Evolutionary conservation across 306 rosid species (phyloP), one percentile per base, ranked within the genome.

Genomic region (Bauhinia variegata): DNA sequence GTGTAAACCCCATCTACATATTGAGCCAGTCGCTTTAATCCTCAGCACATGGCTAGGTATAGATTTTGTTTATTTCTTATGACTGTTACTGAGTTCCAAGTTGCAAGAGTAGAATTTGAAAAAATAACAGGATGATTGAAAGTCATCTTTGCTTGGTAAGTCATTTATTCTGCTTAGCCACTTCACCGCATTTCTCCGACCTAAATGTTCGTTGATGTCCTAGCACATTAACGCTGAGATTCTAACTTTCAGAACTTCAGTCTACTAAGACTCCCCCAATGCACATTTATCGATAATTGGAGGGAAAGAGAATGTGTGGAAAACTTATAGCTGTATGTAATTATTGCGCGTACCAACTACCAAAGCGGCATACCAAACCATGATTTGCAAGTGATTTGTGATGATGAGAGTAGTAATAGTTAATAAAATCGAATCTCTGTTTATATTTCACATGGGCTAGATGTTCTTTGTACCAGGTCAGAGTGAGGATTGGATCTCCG

Each of bases 401-500:
- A 5, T 54, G 28, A 38, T 56, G 51, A 48, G 66, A 48, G 66
- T 48, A 14, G 18, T 14, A 23, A 23, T 8, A 30, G 5, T 67
- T 60, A 39, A 16, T 59, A 38, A 18, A 59, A 48, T 14, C 17
- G 7, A 39, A 0, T 37, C 8, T 18, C 0, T 37, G 48, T 32
- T 39, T 72, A 31, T 56, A 31, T 48, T 77, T 47, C 18, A 60
- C 32, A 5, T 65, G 39, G 15, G 4, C 48, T 63, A 49, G 52
- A 52, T 60, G 50, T 73, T 7, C 69, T 42, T 58, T 64, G 51
- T 36, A 38, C 70, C 84, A 90, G 99, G 87, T 95, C 31, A 82
- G 95, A 44, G 87, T 88, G 76, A 86, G 97, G 82, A 81, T 95
- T 56, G 99, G 99, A 78, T 84, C 77, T 75, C 99, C 99, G 47